Evolutionary conservation across 1,139 yeast species (phyloP), one percentile per base, ranked within the genome.

Genomic region (Pichia sp.): DNA sequence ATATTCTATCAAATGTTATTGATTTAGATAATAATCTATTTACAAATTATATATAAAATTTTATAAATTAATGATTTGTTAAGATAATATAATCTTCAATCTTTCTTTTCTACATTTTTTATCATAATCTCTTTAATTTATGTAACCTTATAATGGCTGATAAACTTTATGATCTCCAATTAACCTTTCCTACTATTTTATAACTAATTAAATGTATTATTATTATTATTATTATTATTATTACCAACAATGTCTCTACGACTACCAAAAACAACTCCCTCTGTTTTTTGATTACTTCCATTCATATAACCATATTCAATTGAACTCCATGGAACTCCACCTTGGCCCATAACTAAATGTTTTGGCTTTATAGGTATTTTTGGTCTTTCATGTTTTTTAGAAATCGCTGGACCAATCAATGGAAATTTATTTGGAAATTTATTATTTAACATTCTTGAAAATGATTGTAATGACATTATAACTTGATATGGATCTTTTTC

Each of bases 401-500:
- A 26, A 69, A 66, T 9, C 59, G 54, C 4, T 76, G 71, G 61
- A 5, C 60, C 60, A 35, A 57, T 53, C 3, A 78, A 70, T 4
- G 53, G 48, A 37, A 50, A 53, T 36, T 47, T 42, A 25, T 44
- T 46, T 6, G 55, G 54, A 44, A 54, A 56, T 42, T 69, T 67
- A 49, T 69, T 68, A 54, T 78, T 75, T 1, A 80, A 77, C 53
- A 77, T 71, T 50, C 96, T 70, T 0, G 94, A 83, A 46, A 88
- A 72, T 1, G 95, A 79, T 60, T 86, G 81, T 42, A 88, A 68
- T 0, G 94, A 78, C 54, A 86, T 80, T 25, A 83, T 67, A 5
- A 88, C 88, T 56, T 84, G 90, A 45, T 86, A 83, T 0, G 92
- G 89, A 63, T 88, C 95, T 56, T 77, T 75, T 35, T 69, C 66